phyloP scores from a whole-genome alignment of 2,329 filamentous ascomycete species.

The Davidsoniella eucalypti region DNA sequence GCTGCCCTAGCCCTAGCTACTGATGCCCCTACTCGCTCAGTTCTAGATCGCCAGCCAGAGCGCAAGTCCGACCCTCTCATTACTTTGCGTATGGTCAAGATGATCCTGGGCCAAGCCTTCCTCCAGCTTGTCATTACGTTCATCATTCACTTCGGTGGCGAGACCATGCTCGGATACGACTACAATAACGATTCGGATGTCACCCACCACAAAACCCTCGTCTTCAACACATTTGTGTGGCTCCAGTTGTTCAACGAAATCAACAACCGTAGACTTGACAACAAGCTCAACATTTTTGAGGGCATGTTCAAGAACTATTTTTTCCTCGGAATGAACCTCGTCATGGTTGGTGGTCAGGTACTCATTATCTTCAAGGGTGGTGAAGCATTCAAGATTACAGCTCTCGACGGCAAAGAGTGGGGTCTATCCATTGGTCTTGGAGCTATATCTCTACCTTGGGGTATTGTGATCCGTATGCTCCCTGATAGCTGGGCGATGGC shows the following conservation, averaged over 20 bases:
- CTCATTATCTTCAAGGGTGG: conserved; percentile 75
- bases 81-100: conserved; percentile 52
- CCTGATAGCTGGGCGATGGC: conserved; percentile 40
- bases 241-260: conserved; percentile 67
- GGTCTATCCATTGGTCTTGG: conserved; percentile 67
- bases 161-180: conserved; percentile 35
- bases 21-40: conserved; percentile 20
- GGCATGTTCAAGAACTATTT: conserved; percentile 63
- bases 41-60: conserved; percentile 29
- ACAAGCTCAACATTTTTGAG: conserved; percentile 77
- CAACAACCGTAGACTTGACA: conserved; percentile 75
- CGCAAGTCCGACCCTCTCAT: conserved; percentile 56
- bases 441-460: conserved; percentile 58
- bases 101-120: conserved; percentile 45
- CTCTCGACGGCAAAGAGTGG: conserved; percentile 59
- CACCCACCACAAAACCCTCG: conserved; percentile 37
- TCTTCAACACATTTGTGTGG: conserved; percentile 58
- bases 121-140: conserved; percentile 44
- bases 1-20: conserved; percentile 33
- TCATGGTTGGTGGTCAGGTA: conserved; percentile 73
- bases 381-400: conserved; percentile 50
- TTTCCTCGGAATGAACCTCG: conserved; percentile 61
- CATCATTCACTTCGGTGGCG: conserved; percentile 43
- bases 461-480: conserved; percentile 52
- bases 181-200: conserved; percentile 22